These are phyloP conservation scores for Exophiala alcalophila DNA, from an alignment of 2,329 filamentous ascomycete species.

Conservation along the genomic window DNA sequence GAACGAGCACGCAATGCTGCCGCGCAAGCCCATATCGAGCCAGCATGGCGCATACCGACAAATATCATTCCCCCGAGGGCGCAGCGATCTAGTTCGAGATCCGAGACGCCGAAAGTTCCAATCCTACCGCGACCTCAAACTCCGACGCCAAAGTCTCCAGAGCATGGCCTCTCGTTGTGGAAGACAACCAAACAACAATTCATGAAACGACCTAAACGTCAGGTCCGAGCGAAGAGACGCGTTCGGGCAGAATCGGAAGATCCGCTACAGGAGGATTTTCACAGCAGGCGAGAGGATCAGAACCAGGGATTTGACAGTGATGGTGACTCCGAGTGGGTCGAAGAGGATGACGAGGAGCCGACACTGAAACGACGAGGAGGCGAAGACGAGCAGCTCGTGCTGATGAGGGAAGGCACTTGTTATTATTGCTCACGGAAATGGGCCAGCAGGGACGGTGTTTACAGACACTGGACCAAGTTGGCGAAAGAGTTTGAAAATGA, in stretches of 20 bases:
- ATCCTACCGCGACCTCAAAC: background rate
- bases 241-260: constrained; percentile 28
- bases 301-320: background rate
- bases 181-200: constrained; percentile 2
- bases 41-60: constrained; percentile 30
- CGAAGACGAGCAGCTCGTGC: constrained; percentile 15
- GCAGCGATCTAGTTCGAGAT: constrained; percentile 3
- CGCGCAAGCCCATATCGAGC: constrained; percentile 29
- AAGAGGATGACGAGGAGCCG: constrained; percentile 4
- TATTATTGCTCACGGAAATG: constrained; percentile 25
- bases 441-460: constrained; percentile 12
- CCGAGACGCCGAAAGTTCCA: constrained; percentile 4
- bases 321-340: constrained; percentile 4
- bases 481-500: constrained; percentile 12
- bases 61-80: constrained; percentile 9
- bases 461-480: constrained; percentile 24
- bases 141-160: constrained; percentile 1
- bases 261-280: constrained; percentile 29
- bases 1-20: constrained; percentile 18
- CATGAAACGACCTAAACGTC: constrained; percentile 6
- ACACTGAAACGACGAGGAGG: background rate
- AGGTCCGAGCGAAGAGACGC: constrained; percentile 4
- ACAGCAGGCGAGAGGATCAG: constrained; percentile 2
- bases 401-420: constrained; percentile 25
- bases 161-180: constrained; percentile 14